These are phyloP conservation scores for Colletotrichum filicis DNA, from an alignment of 2,329 filamentous ascomycete genomes.

Conservation along the genomic window DNA sequence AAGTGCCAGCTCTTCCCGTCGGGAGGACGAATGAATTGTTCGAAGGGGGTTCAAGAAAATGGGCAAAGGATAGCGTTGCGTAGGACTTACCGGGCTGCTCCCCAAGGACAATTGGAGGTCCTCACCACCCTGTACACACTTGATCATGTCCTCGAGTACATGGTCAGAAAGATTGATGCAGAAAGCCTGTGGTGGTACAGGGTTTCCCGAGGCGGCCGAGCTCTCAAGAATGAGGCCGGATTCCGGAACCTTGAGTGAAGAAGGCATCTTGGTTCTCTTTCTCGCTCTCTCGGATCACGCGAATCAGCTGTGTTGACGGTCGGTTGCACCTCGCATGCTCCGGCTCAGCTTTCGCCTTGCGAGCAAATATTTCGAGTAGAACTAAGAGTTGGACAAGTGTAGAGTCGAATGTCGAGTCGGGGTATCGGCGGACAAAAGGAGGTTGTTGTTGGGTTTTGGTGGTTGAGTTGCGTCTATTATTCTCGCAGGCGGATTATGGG, in stretches of 20 bases:
- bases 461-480: conserved; percentile 24
- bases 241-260: conserved; percentile 65
- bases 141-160: conserved; percentile 72
- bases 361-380: background rate
- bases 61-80: background rate
- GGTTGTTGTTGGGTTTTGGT: background rate
- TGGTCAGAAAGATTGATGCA: conserved; percentile 67
- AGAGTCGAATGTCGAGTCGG: background rate
- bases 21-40: conserved; percentile 24
- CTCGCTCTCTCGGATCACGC: conserved; percentile 15
- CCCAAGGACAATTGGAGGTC: conserved; percentile 68
- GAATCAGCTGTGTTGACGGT: conserved; percentile 11
- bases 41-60: background rate
- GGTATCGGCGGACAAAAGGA: background rate
- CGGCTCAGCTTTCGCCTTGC: background rate
- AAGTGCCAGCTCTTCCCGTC: conserved; percentile 1
- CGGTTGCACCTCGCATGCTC: conserved; percentile 32
- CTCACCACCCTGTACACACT: conserved; percentile 66
- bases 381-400: background rate
- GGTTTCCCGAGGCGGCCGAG: conserved; percentile 52
- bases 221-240: conserved; percentile 67
- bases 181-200: conserved; percentile 65
- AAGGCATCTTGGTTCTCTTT: conserved; percentile 53
- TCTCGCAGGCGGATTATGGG: conserved; percentile 31
- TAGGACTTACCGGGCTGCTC: conserved; percentile 65